Evolutionary conservation across 441 rosid genomes (phyloP).

Genomic region (Melastoma candidum): DNA sequence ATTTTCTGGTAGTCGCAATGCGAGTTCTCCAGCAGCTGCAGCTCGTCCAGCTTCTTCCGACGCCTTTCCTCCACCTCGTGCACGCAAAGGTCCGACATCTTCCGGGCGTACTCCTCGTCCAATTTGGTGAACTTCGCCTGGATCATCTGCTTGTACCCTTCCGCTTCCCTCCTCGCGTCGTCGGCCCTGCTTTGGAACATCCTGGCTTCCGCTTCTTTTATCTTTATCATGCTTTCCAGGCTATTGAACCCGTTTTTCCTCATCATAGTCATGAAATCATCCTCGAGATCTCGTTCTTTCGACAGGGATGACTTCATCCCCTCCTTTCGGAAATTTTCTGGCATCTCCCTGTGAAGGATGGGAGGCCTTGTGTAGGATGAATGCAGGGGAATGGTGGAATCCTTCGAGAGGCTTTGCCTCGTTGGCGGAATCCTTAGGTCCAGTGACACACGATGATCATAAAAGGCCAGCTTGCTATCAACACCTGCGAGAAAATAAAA

Average conservation of each 20-base stretch:
- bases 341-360: too few species aligned
- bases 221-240: slow-evolving; percentile 75
- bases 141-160: slow-evolving; percentile 47
- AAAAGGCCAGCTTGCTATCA: too few species aligned
- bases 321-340: too few species aligned
- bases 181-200: slow-evolving; percentile 92
- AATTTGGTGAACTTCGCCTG: slow-evolving; percentile 42
- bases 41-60: slow-evolving; percentile 65
- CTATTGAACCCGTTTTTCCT: slow-evolving; percentile 56
- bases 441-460: too few species aligned
- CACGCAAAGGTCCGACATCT: slow-evolving; percentile 51
- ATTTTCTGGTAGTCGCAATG: slow-evolving; percentile 80
- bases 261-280: neutral
- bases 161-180: slow-evolving; percentile 79
- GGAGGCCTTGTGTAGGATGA: too few species aligned
- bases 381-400: too few species aligned
- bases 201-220: slow-evolving; percentile 83
- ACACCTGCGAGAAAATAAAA: too few species aligned
- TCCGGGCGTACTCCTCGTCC: slow-evolving; percentile 76
- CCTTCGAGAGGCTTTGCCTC: too few species aligned
- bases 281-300: too few species aligned
- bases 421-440: too few species aligned
- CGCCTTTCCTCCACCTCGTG: slow-evolving; percentile 73
- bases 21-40: slow-evolving; percentile 65
- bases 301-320: too few species aligned